Evolutionary conservation across 2,329 filamentous ascomycete genomes (phyloP), one percentile per base, ranked within the genome.

Genomic region (Elsinoe perseae): DNA sequence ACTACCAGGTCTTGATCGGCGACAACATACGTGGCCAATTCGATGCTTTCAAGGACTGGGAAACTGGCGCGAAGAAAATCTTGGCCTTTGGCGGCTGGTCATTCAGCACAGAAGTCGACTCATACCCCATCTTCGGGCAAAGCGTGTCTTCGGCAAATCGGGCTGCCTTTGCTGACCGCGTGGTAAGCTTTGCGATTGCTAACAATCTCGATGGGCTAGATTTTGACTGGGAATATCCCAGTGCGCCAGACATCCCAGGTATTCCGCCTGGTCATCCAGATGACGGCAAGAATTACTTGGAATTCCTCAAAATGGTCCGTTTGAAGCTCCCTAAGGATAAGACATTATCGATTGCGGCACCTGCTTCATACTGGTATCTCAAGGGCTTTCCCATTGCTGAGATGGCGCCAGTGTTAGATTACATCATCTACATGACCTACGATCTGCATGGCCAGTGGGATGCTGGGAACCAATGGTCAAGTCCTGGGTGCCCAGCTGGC

Each of bases 181-280:
- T 68, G 10, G 57, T 62, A 5, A 27, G 50, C 2, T 69, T 69
- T 40, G 12, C 68, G 1, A 59, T 56, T 0, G 14, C 58, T 3
- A 14, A 69, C 36, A 40, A 59, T 5, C 60, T 69, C 0, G 66
- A 71, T 53, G 69, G 69, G 1, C 53, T 77, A 8, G 74, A 77
- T 43, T 63, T 76, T 40, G 74, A 77, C 60, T 79, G 75, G 76
- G 75, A 77, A 56, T 77, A 77, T 43, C 63, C 64, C 16, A 60
- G 56, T 9, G 64, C 12, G 64, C 60, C n/a, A 14, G 60, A 61
- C 55, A 61, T 71, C 4, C 64, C 64, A 0, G 66, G 59, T 57
- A 63, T 63, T 9, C 64, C 64, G 2, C 38, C 53, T 9, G 50
- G 44, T 10, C 16, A 20, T 18, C 9, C 5, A 3, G 20, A 10